Evolutionary conservation across 75 land plant genomes (phyloP), one percentile per base, ranked within the genome.

Genomic region (Gnetum montanum): DNA sequence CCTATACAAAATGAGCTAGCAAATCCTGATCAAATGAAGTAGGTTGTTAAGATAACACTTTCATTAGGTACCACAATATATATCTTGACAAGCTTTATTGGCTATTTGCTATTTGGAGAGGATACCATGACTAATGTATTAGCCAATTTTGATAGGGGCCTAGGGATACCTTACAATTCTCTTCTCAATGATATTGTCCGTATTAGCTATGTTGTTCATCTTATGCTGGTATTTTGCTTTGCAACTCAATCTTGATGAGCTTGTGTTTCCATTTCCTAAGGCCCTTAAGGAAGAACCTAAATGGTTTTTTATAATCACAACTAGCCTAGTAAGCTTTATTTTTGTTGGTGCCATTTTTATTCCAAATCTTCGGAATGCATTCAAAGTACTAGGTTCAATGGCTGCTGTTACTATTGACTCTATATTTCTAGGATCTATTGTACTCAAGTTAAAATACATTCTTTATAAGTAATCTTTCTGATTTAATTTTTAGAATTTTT

Each of bases 1-100:
- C 80, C 92, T 4, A 90, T 95, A 35, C 81, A 85, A 6, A 95
- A 95, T 65, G 99, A 95, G 60, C 81, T 95, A 6, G 62, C 66
- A 31, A 84, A 81, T 28, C 27, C 79, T 4, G 58, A 75, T 1
- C 76, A 73, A 31, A 72, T 75, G 48, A 65, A 69, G 33, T 51
- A 67, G 7, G 72, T 95, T 15, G 86, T 80, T 13, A 58, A 78
- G 15, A 62, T 74, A 7, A 80, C 99, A 0, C 69, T 95, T 22
- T 49, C 52, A 6, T 46, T 95, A 0, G 86, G 92, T 57, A 43
- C 85, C 7, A 16, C 62, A 26, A 78, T 95, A 28, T 95, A 90
- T 49, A 43, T 95, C 37, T 58, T 75, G 28, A 95, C 91, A 22
- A 84, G 88, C 48, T 63, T 86, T 55, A 90, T 95, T 64, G 92